Base-by-base conservation (phyloP, 768 basidiomycete genomes). In the Xerocomus spinulosus region DNA sequence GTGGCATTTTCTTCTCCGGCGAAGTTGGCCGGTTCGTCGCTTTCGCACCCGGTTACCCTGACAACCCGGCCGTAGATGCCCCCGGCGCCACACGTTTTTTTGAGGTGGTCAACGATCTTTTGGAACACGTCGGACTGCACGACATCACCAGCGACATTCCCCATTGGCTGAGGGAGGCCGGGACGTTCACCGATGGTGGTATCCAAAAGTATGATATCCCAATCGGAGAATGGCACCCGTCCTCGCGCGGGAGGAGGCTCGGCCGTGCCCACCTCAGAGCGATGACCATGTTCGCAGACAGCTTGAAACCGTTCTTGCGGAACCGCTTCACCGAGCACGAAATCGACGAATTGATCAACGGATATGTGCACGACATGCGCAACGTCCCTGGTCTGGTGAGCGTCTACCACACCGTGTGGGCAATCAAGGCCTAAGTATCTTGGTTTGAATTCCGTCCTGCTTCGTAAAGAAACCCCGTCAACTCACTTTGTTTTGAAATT, bases 1-100 rank as follows among this genome's bases (percentile, higher is more conserved):
- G 82, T n/a, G 88, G 88, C 1, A 64, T 90, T 13, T 83, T 87
- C 60, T 52, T 85, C 8, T 81, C 81, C 2, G 74, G 74, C 34
- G 87, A 89, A 66, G 80, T 82, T 73, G 70, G 68, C 29, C 69
- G 73, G 21, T 67, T 59, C 29, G 71, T 78, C 0, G 47, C 60
- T 5, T 70, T 79, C 58, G 70, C 68, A 33, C 70, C 73, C 8
- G 49, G 49, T 41, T 63, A 57, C 57, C 54, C 59, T 38, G 54
- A 57, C 43, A 58, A 42, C 51, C 60, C 36, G 15, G 54, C 53
- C 18, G 59, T 48, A 51, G 68, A 49, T 35, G 64, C 34, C 36
- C 66, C 50, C 7, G 56, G 52, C 15, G 61, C 69, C 3, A 52
- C 45, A 25, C 51, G 55, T 2, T 73, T 74, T 56, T 71, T 66